Conservation (phyloP, 208 protist species). For the Blastocrithidia nonstop region DNA sequence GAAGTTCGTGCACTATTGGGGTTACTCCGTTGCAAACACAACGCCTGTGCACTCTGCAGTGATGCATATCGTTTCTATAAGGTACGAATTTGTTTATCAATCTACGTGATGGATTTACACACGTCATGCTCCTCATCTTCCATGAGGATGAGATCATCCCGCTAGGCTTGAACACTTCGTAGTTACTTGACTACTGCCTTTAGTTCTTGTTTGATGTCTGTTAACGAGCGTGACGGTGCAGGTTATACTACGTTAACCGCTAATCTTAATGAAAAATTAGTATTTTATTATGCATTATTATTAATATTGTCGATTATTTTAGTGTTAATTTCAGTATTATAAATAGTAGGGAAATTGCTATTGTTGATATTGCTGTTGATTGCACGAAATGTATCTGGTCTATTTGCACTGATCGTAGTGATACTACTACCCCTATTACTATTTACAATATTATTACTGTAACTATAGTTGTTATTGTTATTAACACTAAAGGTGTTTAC, state of each 20-base stretch:
- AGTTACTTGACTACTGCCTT: slow-evolving; percentile 40
- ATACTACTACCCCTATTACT: too few relatives aligned
- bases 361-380: background rate
- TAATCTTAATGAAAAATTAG: too few relatives aligned
- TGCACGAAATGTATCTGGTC: too few relatives aligned
- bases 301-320: slow-evolving; percentile 1
- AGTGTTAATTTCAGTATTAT: background rate
- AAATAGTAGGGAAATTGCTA: background rate
- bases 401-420: too few relatives aligned
- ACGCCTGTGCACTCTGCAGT: slow-evolving; percentile 26
- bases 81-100: slow-evolving; percentile 20
- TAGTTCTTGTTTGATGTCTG: slow-evolving; percentile 14
- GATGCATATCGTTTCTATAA: slow-evolving; percentile 28
- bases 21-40: slow-evolving; percentile 21
- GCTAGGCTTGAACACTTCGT: slow-evolving; percentile 23
- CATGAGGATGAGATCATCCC: slow-evolving; percentile 48
- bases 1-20: background rate
- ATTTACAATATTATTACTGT: slow-evolving; percentile 1
- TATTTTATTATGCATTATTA: too few relatives aligned
- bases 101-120: slow-evolving; percentile 10
- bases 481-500: too few relatives aligned
- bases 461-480: background rate
- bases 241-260: too few relatives aligned
- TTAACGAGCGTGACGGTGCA: too few relatives aligned
- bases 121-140: slow-evolving; percentile 62